Percentiles rank a stretch among this genome's conserved stretches.
Conservation (phyloP, 2,329 filamentous ascomycete species). For the Polychaeton citri region DNA sequence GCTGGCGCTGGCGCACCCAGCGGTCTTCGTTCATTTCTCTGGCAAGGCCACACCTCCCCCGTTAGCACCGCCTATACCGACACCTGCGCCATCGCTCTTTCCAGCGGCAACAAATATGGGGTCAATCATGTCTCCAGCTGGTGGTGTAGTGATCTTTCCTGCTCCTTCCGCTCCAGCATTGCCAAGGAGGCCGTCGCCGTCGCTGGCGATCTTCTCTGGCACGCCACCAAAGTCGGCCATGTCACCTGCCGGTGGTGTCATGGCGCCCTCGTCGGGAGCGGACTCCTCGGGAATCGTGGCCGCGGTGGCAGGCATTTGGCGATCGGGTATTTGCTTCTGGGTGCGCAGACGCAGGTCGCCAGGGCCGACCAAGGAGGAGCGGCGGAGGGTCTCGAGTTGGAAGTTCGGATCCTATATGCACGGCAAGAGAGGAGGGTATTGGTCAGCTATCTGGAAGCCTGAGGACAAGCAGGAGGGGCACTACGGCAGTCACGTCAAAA, state of each 20-base stretch:
- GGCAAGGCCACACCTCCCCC: too few species aligned
- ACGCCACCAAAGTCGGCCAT: neutral
- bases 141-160: neutral
- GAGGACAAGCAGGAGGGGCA: too few species aligned
- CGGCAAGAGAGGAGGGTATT: too few species aligned
- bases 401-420: constrained; percentile 29
- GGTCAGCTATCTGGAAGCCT: too few species aligned
- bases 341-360: constrained; percentile 16
- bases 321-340: constrained; percentile 12
- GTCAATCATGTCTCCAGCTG: neutral
- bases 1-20: too few species aligned
- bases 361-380: constrained; percentile 26
- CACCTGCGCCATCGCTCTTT: neutral
- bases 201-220: neutral
- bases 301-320: constrained; percentile 19
- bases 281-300: constrained; percentile 1
- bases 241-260: neutral
- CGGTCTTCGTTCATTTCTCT: too few species aligned
- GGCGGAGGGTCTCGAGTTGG: constrained; percentile 34
- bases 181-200: neutral
- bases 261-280: neutral
- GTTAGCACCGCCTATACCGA: neutral
- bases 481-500: too few species aligned
- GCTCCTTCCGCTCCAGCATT: neutral
- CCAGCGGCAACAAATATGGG: neutral